Evolutionary conservation across 106 monocot species (phyloP).

Genomic region (Acorus gramineus): DNA sequence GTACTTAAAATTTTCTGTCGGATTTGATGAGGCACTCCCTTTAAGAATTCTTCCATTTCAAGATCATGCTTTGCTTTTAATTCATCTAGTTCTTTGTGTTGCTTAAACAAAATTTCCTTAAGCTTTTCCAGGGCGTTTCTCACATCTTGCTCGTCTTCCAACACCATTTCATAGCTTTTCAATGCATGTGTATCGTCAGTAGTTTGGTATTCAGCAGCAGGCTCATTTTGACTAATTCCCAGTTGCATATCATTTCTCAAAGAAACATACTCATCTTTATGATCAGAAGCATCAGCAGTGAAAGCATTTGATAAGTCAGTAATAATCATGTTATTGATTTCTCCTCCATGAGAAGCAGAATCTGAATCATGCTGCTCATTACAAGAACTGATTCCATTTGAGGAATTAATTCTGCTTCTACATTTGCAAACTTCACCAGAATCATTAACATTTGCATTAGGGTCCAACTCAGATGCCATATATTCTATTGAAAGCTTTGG

Average conservation of each 20-base stretch:
- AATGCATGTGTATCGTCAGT: neutral
- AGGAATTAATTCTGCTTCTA: conserved; percentile 2
- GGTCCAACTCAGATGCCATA: conserved; percentile 8
- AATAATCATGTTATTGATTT: no score
- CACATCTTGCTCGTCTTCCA: conserved; percentile 14
- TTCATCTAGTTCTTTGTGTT: conserved; percentile 44
- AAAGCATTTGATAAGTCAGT: no score
- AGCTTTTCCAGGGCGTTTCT: conserved; percentile 19
- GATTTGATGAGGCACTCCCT: conserved; percentile 30
- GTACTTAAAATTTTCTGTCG: conserved; percentile 11
- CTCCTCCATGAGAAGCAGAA: neutral
- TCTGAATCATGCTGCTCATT: neutral
- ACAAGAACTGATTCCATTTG: neutral
- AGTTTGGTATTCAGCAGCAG: neutral
- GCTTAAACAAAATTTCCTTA: conserved; percentile 25
- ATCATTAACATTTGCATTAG: neutral
- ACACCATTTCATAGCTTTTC: neutral
- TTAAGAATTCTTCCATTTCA: conserved; percentile 28
- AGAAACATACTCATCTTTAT: no score
- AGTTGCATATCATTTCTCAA: no score
- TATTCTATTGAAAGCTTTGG: neutral
- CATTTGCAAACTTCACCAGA: conserved; percentile 2
- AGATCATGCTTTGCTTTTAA: conserved; percentile 40
- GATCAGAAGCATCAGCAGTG: no score
- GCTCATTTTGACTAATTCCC: neutral